Conservation (phyloP, 306 rosid genomes). For the Argentina anserina region DNA sequence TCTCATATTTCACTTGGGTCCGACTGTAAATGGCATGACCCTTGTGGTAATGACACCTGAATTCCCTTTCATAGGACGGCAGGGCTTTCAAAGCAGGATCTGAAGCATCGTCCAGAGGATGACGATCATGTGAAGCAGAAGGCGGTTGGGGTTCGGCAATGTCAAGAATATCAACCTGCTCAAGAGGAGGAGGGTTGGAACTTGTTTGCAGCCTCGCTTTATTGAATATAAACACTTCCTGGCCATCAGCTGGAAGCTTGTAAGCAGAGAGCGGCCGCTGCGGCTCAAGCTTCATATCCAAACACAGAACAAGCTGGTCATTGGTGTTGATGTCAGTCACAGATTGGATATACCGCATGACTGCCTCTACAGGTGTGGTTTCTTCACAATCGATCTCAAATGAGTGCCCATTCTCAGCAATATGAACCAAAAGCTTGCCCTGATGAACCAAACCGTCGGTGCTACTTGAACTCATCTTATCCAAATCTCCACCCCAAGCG, state of each 20-base stretch:
- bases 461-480: constrained; percentile 66
- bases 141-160: constrained; percentile 57
- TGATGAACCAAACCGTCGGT: constrained; percentile 42
- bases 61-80: constrained; percentile 86
- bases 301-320: constrained; percentile 88
- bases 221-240: constrained; percentile 76
- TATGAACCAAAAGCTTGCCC: constrained; percentile 72
- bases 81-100: constrained; percentile 97
- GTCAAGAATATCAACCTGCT: constrained; percentile 49
- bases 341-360: constrained; percentile 64
- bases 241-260: constrained; percentile 79
- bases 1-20: constrained; percentile 55
- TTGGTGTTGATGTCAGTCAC: constrained; percentile 42
- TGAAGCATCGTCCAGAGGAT: constrained; percentile 80
- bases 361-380: constrained; percentile 59
- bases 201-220: constrained; percentile 67
- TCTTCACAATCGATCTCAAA: constrained; percentile 68
- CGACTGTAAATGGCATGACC: constrained; percentile 56
- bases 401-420: constrained; percentile 90
- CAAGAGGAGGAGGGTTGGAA: constrained; percentile 53
- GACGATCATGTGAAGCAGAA: constrained; percentile 59
- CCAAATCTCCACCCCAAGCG: constrained; percentile 32
- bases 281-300: constrained; percentile 70
- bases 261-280: constrained; percentile 64
- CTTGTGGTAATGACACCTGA: constrained; percentile 67